Evolutionary conservation across 176 grass and related monocot genomes (phyloP).

Genomic region (Aegilops speltoides): DNA sequence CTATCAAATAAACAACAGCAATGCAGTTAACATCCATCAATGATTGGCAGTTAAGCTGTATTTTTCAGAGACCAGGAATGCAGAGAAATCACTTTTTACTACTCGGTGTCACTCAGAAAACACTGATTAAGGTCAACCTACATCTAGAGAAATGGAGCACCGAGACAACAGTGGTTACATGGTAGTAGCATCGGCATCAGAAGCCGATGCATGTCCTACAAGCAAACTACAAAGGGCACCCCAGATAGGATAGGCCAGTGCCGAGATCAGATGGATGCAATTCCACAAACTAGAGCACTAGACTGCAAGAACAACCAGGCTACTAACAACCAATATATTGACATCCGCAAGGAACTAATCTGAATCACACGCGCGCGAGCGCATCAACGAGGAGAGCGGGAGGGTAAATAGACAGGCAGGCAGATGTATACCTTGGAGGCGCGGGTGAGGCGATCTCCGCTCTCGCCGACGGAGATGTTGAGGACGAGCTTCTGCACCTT

Average conservation of each 20-base stretch:
- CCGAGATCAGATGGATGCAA: neutral
- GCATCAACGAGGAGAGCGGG: neutral
- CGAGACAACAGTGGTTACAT: neutral
- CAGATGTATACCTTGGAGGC: conserved; percentile 51
- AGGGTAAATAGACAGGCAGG: neutral
- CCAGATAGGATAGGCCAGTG: neutral
- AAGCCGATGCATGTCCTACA: neutral
- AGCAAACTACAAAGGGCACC: neutral
- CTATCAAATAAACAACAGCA: conserved; percentile 19
- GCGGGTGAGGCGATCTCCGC: conserved; percentile 83
- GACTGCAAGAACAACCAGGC: neutral
- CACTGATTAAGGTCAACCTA: neutral
- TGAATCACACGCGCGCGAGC: neutral
- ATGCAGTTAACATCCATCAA: neutral
- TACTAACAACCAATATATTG: neutral
- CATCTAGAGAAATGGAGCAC: neutral
- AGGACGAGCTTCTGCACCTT: conserved; percentile 90
- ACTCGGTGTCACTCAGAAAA: neutral
- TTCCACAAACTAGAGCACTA: neutral
- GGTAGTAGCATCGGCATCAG: neutral
- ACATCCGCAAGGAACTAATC: neutral
- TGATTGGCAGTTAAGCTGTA: neutral
- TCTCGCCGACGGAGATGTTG: conserved; percentile 91
- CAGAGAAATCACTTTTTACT: neutral
- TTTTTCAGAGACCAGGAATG: neutral